These are phyloP conservation scores for Cryptococcus deneoformans DNA, from an alignment of 1,284 basidiomycete genomes.

Conservation along the genomic window DNA sequence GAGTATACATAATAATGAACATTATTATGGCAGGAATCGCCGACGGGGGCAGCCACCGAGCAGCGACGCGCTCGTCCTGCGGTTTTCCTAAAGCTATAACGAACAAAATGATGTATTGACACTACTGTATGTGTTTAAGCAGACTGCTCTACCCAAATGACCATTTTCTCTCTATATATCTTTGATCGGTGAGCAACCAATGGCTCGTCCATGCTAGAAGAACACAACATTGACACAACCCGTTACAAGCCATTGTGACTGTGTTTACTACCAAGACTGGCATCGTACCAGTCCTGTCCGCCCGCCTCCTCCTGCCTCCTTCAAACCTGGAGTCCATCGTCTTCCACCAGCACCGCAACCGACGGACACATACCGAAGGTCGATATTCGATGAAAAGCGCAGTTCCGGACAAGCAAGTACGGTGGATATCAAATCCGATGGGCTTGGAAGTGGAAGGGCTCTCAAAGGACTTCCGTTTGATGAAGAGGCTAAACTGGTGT, in stretches of 20 bases:
- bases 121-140: no score
- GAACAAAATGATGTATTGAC: no score
- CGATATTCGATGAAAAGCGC: constrained; percentile 27
- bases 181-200: constrained; percentile 66
- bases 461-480: constrained; percentile 71
- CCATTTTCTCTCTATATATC: constrained; percentile 84
- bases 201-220: not conserved
- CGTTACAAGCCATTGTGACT: constrained; percentile 69
- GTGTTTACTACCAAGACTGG: constrained; percentile 93
- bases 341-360: constrained; percentile 46
- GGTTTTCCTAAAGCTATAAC: no score
- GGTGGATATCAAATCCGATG: not conserved
- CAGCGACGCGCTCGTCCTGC: no score
- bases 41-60: no score
- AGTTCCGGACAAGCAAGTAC: not conserved
- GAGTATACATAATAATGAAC: no score
- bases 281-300: constrained; percentile 72
- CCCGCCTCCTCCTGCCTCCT: constrained; percentile 64
- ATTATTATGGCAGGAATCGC: no score
- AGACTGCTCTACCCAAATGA: constrained; percentile 53
- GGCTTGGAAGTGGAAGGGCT: not conserved
- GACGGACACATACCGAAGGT: constrained; percentile 19
- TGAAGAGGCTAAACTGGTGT: constrained; percentile 96
- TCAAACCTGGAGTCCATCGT: constrained; percentile 66
- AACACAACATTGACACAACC: no score